A percentile compares a stretch with the other conserved stretches of the same genome.
phyloP scores from a whole-genome alignment of 2,329 filamentous ascomycete species.

The Fusarium sp. region DNA sequence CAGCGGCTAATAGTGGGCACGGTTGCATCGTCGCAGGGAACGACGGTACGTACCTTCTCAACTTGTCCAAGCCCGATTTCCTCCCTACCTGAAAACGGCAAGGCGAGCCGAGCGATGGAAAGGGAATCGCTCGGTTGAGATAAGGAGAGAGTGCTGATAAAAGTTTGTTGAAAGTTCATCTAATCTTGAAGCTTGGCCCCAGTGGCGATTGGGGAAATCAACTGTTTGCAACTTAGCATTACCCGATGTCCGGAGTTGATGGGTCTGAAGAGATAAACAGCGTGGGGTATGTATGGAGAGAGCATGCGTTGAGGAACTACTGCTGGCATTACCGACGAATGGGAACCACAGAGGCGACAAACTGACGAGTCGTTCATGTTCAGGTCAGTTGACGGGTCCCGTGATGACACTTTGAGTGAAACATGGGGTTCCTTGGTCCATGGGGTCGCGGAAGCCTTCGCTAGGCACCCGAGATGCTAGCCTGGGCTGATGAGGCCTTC shows the following conservation, averaged over 20 bases:
- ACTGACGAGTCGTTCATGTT: slow-evolving; percentile 20
- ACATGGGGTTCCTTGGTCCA: slow-evolving; percentile 19
- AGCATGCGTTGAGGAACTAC: neutral
- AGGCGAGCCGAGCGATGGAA: neutral
- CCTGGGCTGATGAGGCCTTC: slow-evolving; percentile 6
- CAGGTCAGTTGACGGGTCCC: slow-evolving; percentile 25
- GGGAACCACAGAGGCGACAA: slow-evolving; percentile 17
- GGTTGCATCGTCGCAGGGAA: slow-evolving; percentile 1
- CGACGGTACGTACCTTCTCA: neutral
- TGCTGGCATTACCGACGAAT: neutral
- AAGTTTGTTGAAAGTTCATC: neutral
- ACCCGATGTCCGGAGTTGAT: neutral
- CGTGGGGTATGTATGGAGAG: neutral
- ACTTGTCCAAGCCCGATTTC: neutral
- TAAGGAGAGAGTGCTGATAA: neutral
- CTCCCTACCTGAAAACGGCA: slow-evolving; percentile 29
- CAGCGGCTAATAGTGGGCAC: slow-evolving; percentile 35
- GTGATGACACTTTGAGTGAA: slow-evolving; percentile 27
- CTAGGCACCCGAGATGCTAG: slow-evolving; percentile 30
- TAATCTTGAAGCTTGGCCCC: neutral
- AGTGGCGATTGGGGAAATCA: neutral
- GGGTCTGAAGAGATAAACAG: neutral
- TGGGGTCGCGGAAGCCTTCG: slow-evolving; percentile 20
- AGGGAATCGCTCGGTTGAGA: slow-evolving; percentile 1
- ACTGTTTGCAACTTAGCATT: neutral